Evolutionary conservation across 2,329 filamentous ascomycete species (phyloP), one percentile per base, ranked within the genome.

Genomic region (Camptophora hylomeconis): DNA sequence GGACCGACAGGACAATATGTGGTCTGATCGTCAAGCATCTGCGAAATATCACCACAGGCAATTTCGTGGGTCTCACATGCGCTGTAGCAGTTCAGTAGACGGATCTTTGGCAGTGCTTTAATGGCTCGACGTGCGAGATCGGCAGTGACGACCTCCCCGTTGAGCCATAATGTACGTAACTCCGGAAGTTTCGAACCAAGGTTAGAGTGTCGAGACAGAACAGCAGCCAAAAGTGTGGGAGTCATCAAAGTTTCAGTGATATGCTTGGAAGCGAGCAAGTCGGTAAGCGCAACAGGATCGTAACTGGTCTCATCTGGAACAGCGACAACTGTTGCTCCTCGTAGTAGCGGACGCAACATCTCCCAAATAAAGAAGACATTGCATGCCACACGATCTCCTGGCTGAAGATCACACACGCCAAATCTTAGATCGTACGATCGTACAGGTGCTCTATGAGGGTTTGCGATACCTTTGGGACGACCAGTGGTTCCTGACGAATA

Each of bases 331-430:
- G 80, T 82, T 3, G 79, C 80, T 42, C 80, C 80, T 31, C 80
- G 69, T 31, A 87, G 50, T 24, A 87, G 60, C 6, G 80, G 80
- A 4, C 80, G 75, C 31, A 87, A 52, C 32, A 86, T 84, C 50
- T 87, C 80, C 80, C 80, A 87, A 25, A 86, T 66, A 48, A 87
- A 87, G 52, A 86, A 87, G 35, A 86, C 80, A 59, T 86, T 87
- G 57, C 80, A 86, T n/a, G 80, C 80, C 7, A 86, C 79, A 5
- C 80, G 69, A 42, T 84, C 80, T 10, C 79, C 79, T 0, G 74
- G 75, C 11, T 65, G 54, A 3, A 82, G 58, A 48, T 86, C 75
- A 40, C 72, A 77, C 26, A 86, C 52, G 7, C 57, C 61, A 45
- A 86, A 86, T 50, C 80, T 63, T 38, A 82, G 52, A 42, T 81